phyloP scores from a whole-genome alignment of 495 filamentous ascomycete species.

The Astrothelium macrocarpum region DNA sequence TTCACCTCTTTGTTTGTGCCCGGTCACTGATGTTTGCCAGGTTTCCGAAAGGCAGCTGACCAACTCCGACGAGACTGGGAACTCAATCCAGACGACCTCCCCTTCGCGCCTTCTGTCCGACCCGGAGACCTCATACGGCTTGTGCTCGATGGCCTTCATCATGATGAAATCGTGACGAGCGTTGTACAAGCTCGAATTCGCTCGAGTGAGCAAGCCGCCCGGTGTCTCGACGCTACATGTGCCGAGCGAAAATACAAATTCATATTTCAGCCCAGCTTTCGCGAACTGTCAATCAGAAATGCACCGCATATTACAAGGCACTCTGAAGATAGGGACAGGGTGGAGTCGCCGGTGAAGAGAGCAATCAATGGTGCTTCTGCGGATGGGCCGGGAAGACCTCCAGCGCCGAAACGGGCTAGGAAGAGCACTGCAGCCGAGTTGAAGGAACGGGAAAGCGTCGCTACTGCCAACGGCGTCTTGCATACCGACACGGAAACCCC shows the following conservation, averaged over 20 bases:
- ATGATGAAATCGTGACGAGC: conserved; percentile 26
- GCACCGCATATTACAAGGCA: neutral
- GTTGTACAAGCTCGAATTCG: conserved; percentile 11
- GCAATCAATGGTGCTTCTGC: neutral
- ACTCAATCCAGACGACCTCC: conserved; percentile 27
- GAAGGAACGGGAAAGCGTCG: neutral
- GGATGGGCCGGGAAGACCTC: neutral
- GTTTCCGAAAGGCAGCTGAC: conserved; percentile 20
- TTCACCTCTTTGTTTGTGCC: conserved; percentile 12
- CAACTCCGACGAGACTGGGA: conserved; percentile 24
- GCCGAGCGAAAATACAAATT: conserved; percentile 9
- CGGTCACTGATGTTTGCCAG: neutral
- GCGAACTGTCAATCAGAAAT: conserved; percentile 4
- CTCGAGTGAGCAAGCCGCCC: neutral
- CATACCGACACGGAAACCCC: neutral
- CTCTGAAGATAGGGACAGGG: conserved; percentile 7
- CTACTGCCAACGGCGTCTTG: neutral
- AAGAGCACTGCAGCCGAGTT: neutral
- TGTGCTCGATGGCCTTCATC: conserved; percentile 31
- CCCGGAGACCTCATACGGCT: conserved; percentile 25
- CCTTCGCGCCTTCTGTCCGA: conserved; percentile 31
- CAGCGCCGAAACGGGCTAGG: neutral
- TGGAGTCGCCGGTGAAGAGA: conserved; percentile 8
- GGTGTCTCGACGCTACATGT: neutral
- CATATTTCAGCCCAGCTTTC: neutral